Percentiles rank a stretch among this genome's conserved stretches.
These are phyloP conservation scores for Hanseniaspora uvarum DNA, from an alignment of 1,139 yeast genomes.

Conservation along the genomic window DNA sequence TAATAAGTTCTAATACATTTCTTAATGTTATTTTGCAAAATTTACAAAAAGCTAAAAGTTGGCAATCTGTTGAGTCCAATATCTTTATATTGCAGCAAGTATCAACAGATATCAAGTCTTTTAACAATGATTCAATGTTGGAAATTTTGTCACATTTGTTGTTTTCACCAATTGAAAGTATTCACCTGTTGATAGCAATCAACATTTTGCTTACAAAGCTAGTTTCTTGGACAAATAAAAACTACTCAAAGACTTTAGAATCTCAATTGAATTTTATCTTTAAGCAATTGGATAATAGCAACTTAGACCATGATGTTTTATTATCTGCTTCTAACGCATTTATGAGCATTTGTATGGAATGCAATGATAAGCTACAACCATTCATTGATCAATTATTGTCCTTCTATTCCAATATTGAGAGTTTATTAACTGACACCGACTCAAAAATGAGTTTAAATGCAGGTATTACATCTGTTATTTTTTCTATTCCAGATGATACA, in stretches of 20 bases:
- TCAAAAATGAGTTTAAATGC: slow-evolving; percentile 75
- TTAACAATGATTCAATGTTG: slow-evolving; percentile 63
- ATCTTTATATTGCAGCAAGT: slow-evolving; percentile 81
- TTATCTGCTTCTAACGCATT: slow-evolving; percentile 89
- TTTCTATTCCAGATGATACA: slow-evolving; percentile 40
- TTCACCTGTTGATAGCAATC: slow-evolving; percentile 67
- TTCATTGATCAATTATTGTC: slow-evolving; percentile 68
- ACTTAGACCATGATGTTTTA: slow-evolving; percentile 42
- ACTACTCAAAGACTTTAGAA: slow-evolving; percentile 63
- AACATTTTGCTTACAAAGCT: slow-evolving; percentile 87
- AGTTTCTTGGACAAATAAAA: slow-evolving; percentile 86
- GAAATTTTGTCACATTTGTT: slow-evolving; percentile 46
- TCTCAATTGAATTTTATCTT: slow-evolving; percentile 77
- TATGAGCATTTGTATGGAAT: slow-evolving; percentile 90
- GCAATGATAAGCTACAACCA: slow-evolving; percentile 55
- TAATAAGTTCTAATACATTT: slow-evolving; percentile 67
- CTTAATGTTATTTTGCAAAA: slow-evolving; percentile 36
- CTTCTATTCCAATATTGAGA: slow-evolving; percentile 56
- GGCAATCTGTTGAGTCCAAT: slow-evolving; percentile 91
- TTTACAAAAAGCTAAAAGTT: slow-evolving; percentile 29
- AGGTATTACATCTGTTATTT: slow-evolving; percentile 79
- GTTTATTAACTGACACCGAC: slow-evolving; percentile 32
- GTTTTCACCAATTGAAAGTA: slow-evolving; percentile 73
- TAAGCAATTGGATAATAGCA: slow-evolving; percentile 49
- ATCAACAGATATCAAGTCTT: slow-evolving; percentile 78